Percentiles rank a stretch among this genome's conserved stretches.
Conservation (phyloP, 2,329 filamentous ascomycete genomes). For the Microthyrium microscopicum region DNA sequence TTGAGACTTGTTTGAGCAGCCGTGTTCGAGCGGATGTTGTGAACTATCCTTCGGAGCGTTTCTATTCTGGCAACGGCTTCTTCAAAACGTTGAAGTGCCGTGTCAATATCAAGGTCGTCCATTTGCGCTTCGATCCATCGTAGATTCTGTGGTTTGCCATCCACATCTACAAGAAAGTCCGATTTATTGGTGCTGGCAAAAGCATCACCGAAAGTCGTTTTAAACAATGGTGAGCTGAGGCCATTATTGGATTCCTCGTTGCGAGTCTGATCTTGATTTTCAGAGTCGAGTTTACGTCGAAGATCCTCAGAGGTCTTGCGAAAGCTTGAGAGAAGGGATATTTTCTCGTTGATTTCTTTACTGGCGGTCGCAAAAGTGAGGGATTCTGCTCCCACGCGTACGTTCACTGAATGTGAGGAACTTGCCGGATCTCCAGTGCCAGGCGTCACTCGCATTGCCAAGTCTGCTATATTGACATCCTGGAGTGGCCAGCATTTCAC, state of each 20-base stretch:
- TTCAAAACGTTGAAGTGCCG: slow-evolving; percentile 80
- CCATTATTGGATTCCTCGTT: slow-evolving; percentile 62
- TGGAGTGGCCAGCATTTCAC: slow-evolving; percentile 88
- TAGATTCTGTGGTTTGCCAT: slow-evolving; percentile 90
- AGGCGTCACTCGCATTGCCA: slow-evolving; percentile 36
- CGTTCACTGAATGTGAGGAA: slow-evolving; percentile 73
- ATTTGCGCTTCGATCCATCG: slow-evolving; percentile 92
- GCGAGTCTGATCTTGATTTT: slow-evolving; percentile 75
- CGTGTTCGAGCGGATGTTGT: slow-evolving; percentile 66
- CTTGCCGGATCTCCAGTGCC: slow-evolving; percentile 36
- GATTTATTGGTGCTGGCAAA: slow-evolving; percentile 43
- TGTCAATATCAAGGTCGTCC: slow-evolving; percentile 89
- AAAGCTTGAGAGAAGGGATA: slow-evolving; percentile 68
- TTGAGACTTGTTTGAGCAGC: slow-evolving; percentile 86
- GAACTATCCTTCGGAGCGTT: slow-evolving; percentile 62
- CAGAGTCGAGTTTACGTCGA: slow-evolving; percentile 66
- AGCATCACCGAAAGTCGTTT: slow-evolving; percentile 65
- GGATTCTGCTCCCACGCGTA: slow-evolving; percentile 75
- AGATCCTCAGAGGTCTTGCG: slow-evolving; percentile 86
- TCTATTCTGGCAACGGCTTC: slow-evolving; percentile 71
- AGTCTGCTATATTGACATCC: slow-evolving; percentile 84
- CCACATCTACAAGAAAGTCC: slow-evolving; percentile 77
- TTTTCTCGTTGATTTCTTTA: slow-evolving; percentile 61
- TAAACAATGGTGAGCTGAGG: slow-evolving; percentile 60
- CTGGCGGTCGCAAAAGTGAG: slow-evolving; percentile 91